Percentiles rank a stretch among this genome's conserved stretches.
phyloP scores from a whole-genome alignment of 2,329 filamentous ascomycete genomes.

The Triangularia setosa region DNA sequence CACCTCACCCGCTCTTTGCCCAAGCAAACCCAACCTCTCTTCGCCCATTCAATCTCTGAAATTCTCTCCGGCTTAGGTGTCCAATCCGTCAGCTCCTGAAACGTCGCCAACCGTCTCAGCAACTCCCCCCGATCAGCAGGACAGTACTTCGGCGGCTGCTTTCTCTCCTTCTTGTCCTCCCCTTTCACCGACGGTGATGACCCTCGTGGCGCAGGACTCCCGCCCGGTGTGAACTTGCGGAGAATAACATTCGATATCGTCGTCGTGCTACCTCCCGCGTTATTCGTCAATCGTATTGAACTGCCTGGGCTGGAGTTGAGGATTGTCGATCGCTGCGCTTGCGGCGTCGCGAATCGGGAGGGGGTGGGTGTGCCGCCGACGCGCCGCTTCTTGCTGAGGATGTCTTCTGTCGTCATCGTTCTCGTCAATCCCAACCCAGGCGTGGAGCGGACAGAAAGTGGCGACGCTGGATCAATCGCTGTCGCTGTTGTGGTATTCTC shows the following conservation, averaged over 20 bases:
- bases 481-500: conserved; percentile 34
- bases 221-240: conserved; percentile 37
- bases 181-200: neutral
- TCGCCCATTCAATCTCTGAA: conserved; percentile 91
- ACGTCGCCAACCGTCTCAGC: conserved; percentile 75
- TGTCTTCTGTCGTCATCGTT: conserved; percentile 29
- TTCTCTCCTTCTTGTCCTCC: conserved; percentile 19
- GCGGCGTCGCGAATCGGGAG: conserved; percentile 27
- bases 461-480: conserved; percentile 21
- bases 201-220: neutral
- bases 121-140: conserved; percentile 83
- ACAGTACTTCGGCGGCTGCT: conserved; percentile 65
- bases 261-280: conserved; percentile 29
- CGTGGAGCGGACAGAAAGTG: conserved; percentile 24
- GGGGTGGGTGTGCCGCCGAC: conserved; percentile 42
- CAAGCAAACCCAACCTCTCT: conserved; percentile 83
- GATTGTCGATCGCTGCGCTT: conserved; percentile 12
- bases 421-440: conserved; percentile 1
- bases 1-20: conserved; percentile 82
- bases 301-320: conserved; percentile 18
- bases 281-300: neutral
- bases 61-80: conserved; percentile 84
- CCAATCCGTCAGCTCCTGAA: conserved; percentile 89
- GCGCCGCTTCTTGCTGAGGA: conserved; percentile 52
- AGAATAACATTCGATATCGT: conserved; percentile 41